Evolutionary conservation across 306 rosid genomes (phyloP), one percentile per base, ranked within the genome.

Genomic region (Glycine tomentella): DNA sequence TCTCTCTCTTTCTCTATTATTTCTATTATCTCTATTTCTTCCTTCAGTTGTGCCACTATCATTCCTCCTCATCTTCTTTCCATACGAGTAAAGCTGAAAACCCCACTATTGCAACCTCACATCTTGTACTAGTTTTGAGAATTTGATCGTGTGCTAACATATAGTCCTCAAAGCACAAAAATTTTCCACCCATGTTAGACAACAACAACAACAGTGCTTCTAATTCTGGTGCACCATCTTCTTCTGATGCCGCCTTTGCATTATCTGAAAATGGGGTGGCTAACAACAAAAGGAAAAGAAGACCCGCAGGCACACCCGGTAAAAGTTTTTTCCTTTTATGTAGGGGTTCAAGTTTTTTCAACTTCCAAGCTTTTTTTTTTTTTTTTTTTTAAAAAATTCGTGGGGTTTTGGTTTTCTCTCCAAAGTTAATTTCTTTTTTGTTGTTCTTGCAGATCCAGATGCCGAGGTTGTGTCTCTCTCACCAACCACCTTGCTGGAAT

Each of bases 221-320:
- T 38, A 46, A 90, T 69, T 51, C 87, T 73, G 86, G 70, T 71
- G 82, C 86, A 69, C 86, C 91, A 5, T 84, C 85, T 57, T 84
- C 94, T 64, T 83, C 92, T 42, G 82, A 83, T 69, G 81, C 87
- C 42, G 79, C 87, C 36, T 82, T 85, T 78, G 65, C 79, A 72
- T 72, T 72, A 72, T 85, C 83, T 1, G 90, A 94, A 77, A 88
- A 94, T 85, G 94, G 91, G 9, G 73, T 75, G 44, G 50, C 65
- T 14, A 83, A 77, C 90, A 95, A 90, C 90, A 95, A 90, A 89
- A 86, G 99, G 72, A 95, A 91, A 86, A 79, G 99, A 90, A 88
- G 98, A 83, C 99, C 99, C 0, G 96, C 99, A 9, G 99, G 99
- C 70, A 95, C 99, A 25, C 99, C 99, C 71, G 99, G 99, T 95